These are phyloP conservation scores for Phytopythium chamaehyphon DNA, from an alignment of 352 stramenopile genomes.

Conservation along the genomic window DNA sequence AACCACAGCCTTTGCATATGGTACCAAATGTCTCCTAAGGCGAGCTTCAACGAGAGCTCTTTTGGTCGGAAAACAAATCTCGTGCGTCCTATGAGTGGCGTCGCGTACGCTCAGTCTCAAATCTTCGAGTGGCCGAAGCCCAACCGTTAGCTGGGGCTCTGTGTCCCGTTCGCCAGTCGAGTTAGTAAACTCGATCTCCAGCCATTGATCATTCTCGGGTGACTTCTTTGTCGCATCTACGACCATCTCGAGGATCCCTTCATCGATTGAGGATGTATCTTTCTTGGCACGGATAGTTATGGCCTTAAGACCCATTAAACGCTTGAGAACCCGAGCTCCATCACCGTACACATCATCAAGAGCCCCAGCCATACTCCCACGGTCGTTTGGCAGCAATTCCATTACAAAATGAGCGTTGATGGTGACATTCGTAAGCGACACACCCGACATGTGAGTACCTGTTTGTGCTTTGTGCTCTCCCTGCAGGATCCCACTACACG, in stretches of 20 bases:
- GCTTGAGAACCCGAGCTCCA: constrained; percentile 20
- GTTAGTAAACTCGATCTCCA: constrained; percentile 30
- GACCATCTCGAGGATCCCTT: background rate
- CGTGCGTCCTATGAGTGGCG: constrained; percentile 17
- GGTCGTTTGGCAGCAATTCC: constrained; percentile 35
- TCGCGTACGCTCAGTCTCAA: constrained; percentile 37
- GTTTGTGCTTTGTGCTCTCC: constrained; percentile 5
- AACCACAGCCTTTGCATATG: constrained; percentile 27
- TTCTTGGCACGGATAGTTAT: constrained; percentile 3
- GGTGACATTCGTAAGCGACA: constrained; percentile 16
- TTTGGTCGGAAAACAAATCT: constrained; percentile 42
- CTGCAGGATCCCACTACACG: constrained; percentile 8
- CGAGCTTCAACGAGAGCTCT: constrained; percentile 38
- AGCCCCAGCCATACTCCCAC: constrained; percentile 27
- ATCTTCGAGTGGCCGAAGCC: constrained; percentile 44
- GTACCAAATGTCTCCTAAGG: constrained; percentile 36
- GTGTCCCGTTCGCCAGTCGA: constrained; percentile 14
- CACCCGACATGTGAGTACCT: background rate
- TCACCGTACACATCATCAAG: constrained; percentile 26
- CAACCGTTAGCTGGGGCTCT: constrained; percentile 25
- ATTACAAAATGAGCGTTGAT: constrained; percentile 39
- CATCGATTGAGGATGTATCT: no score
- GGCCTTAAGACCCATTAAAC: constrained; percentile 15
- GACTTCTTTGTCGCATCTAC: no score
- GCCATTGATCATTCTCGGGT: background rate